phyloP scores from a whole-genome alignment of 768 basidiomycete genomes.

The Auriscalpium microsporum region DNA sequence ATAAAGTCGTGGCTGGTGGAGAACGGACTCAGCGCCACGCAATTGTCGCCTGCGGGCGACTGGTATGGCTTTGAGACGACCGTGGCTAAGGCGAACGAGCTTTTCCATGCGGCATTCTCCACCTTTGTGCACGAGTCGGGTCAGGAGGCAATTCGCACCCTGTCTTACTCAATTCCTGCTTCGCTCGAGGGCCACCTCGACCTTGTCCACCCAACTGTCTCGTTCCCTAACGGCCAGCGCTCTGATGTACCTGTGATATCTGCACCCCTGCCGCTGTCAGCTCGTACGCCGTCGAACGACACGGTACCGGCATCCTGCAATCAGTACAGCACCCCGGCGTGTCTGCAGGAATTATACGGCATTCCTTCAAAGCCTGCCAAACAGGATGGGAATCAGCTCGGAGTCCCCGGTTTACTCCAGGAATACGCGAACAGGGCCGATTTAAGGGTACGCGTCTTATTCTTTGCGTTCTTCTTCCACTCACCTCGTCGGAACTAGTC shows the following conservation, averaged over 20 bases:
- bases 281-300: no score
- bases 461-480: background rate
- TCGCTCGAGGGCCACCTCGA: conserved; percentile 9
- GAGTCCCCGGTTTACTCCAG: conserved; percentile 24
- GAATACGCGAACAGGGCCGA: conserved; percentile 25
- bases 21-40: conserved; percentile 17
- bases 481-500: conserved; percentile 6
- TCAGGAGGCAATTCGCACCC: conserved; percentile 7
- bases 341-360: conserved; percentile 27
- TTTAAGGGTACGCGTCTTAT: conserved; percentile 11
- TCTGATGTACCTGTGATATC: background rate
- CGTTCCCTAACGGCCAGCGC: background rate
- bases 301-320: background rate
- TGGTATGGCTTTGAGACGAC: conserved; percentile 20
- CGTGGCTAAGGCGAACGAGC: conserved; percentile 21
- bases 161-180: conserved; percentile 2
- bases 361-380: conserved; percentile 25
- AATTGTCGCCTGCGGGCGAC: conserved; percentile 21
- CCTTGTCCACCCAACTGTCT: conserved; percentile 14
- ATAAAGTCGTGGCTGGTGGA: conserved; percentile 20
- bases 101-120: background rate
- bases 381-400: conserved; percentile 18
- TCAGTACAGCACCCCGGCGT: conserved; percentile 19
- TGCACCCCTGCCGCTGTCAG: background rate
- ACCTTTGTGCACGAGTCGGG: conserved; percentile 1